These are phyloP conservation scores for Eragrostis nindensis DNA, from an alignment of 176 grass and related monocot species.

Conservation along the genomic window DNA sequence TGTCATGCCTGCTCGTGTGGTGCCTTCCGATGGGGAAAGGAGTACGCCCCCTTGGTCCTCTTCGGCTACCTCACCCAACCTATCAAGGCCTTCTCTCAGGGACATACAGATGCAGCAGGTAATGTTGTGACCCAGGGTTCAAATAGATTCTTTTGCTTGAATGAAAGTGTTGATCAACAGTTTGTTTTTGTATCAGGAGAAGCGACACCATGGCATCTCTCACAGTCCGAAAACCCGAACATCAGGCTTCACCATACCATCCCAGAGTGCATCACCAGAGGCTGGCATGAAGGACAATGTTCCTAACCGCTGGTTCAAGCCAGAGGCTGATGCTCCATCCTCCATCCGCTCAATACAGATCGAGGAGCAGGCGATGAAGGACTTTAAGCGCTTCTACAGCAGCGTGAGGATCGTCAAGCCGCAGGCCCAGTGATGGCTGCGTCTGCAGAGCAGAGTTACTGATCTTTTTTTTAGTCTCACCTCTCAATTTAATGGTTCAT, in stretches of 20 bases:
- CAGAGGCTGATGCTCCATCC: constrained; percentile 74
- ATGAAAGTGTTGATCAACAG: neutral
- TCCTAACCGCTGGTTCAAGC: constrained; percentile 95
- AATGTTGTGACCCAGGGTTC: neutral
- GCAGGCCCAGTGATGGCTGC: constrained; percentile 38
- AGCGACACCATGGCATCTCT: constrained; percentile 61
- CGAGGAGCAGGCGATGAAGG: constrained; percentile 95
- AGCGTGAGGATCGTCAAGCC: constrained; percentile 90
- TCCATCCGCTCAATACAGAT: constrained; percentile 98
- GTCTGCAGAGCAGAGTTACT: constrained; percentile 14
- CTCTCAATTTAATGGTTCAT: constrained; percentile 14
- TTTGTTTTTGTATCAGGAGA: constrained; percentile 64
- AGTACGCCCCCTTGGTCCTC: constrained; percentile 85
- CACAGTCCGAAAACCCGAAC: constrained; percentile 76
- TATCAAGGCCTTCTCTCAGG: constrained; percentile 78
- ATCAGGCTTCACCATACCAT: constrained; percentile 78
- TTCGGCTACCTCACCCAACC: constrained; percentile 66
- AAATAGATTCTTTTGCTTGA: neutral
- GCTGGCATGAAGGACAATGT: constrained; percentile 54
- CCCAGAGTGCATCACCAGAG: constrained; percentile 47
- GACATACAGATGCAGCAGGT: constrained; percentile 99
- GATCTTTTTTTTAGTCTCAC: constrained; percentile 40
- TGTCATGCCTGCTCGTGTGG: constrained; percentile 42
- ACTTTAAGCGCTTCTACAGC: constrained; percentile 98
- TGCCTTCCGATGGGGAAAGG: constrained; percentile 73